These are phyloP conservation scores for Sonneratia caseolaris DNA, from an alignment of 345 rosid species.

Conservation along the genomic window DNA sequence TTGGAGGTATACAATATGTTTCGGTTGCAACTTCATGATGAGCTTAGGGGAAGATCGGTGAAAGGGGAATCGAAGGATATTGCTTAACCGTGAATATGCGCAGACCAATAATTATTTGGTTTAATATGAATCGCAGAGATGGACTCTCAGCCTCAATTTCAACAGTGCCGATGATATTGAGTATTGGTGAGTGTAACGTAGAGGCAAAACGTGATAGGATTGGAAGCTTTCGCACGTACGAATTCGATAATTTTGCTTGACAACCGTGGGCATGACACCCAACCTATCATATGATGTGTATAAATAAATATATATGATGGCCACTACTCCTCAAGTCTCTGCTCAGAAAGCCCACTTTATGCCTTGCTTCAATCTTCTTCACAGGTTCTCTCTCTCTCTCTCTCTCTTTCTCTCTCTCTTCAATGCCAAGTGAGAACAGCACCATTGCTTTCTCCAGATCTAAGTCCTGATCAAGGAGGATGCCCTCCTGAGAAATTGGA, in stretches of 20 bases:
- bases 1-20: no score
- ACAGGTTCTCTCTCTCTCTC: background rate
- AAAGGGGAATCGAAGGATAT: no score
- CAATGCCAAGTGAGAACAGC: background rate
- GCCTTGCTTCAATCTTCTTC: background rate
- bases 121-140: no score
- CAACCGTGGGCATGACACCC: background rate
- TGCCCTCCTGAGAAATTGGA: background rate
- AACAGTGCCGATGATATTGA: no score
- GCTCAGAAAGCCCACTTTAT: background rate
- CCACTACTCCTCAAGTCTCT: background rate
- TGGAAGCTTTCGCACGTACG: background rate
- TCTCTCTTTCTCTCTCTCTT: background rate
- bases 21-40: no score
- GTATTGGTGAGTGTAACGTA: no score
- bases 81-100: no score
- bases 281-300: background rate
- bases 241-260: no score
- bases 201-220: no score
- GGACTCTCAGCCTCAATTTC: no score
- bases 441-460: background rate
- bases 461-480: background rate
- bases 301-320: background rate
- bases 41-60: no score
- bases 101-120: no score